Base-by-base conservation (phyloP, 768 basidiomycete species). In the Cystobasidium ongulense region DNA sequence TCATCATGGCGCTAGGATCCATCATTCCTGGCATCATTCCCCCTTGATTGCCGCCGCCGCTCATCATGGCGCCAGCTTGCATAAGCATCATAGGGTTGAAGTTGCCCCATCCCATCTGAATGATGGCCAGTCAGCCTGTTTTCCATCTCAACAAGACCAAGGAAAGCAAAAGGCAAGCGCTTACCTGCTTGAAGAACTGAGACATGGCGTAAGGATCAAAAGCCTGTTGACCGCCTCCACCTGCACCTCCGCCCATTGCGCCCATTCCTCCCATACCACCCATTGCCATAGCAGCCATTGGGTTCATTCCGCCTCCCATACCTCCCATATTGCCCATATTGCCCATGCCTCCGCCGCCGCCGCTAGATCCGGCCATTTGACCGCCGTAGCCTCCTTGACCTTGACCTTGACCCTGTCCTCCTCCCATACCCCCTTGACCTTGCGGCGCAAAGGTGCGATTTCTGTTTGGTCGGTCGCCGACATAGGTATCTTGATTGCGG, bases 171-270 rank as follows among this genome's bases (percentile, higher is more conserved):
- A 80, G 27, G 59, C 80, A 82, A 1, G 84, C 85, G 2, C 76
- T 74, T 95, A 98, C 97, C 75, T 92, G 89, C 39, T 93, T 91
- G 82, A 96, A 98, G 74, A 97, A 87, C 72, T 89, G 87, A 0
- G 92, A 92, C 80, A 98, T 88, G 0, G 91, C 91, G 76, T 92
- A 90, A 0, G 94, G 91, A 80, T 97, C 94, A 80, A 97, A 95
- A 0, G 87, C 85, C 27, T 59, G 53, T 52, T 71, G 68, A 41
- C 72, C 57, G 35, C 27, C 62, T 11, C 62, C 35, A 18, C 50
- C 68, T n/a, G n/a, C n/a, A n/a, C 74, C 74, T 25, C 64, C 67
- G 3, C 31, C 68, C 27, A 53, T 39, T 1, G 21, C 38, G 43
- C 46, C 53, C 53, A 61, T 72, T 18, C 46, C 75, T 18, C 31